Conservation (phyloP, 1,284 basidiomycete genomes). For the Malassezia pachydermatis region DNA sequence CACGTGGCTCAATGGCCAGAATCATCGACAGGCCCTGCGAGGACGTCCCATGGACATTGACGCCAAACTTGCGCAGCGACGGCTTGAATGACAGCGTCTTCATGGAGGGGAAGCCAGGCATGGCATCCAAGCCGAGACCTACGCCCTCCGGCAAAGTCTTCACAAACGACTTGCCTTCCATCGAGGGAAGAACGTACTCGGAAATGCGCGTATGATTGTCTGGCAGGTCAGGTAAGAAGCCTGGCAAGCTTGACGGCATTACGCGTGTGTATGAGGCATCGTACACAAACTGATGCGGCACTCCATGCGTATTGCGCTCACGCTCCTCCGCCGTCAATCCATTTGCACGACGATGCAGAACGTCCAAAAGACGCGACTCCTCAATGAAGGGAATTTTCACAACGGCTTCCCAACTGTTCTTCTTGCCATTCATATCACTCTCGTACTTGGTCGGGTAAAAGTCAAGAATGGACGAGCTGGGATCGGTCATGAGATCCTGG, state of each 20-base stretch:
- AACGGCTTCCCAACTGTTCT: slow-evolving; percentile 94
- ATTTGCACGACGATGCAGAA: slow-evolving; percentile 60
- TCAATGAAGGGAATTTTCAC: slow-evolving; percentile 99
- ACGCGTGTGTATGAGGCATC: slow-evolving; percentile 54
- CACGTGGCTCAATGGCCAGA: slow-evolving; percentile 67
- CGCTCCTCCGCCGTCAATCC: slow-evolving; percentile 70
- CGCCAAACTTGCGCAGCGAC: slow-evolving; percentile 69
- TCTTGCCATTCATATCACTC: slow-evolving; percentile 93
- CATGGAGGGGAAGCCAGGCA: slow-evolving; percentile 91
- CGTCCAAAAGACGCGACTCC: slow-evolving; percentile 64
- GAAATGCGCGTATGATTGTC: slow-evolving; percentile 70
- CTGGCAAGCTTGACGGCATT: slow-evolving; percentile 82
- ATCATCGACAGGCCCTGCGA: slow-evolving; percentile 85
- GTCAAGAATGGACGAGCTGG: slow-evolving; percentile 77
- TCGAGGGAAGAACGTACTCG: slow-evolving; percentile 67
- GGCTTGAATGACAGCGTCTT: slow-evolving; percentile 75
- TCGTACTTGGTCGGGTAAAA: slow-evolving; percentile 90
- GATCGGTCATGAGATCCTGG: slow-evolving; percentile 79
- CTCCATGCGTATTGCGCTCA: slow-evolving; percentile 66
- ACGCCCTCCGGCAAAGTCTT: slow-evolving; percentile 82
- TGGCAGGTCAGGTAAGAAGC: slow-evolving; percentile 84
- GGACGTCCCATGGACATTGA: slow-evolving; percentile 86
- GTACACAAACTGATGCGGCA: slow-evolving; percentile 68
- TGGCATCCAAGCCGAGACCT: slow-evolving; percentile 68
- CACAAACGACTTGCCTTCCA: slow-evolving; percentile 70